Base-by-base conservation (phyloP, 768 basidiomycete species). In the Tricholoma furcatifolium region DNA sequence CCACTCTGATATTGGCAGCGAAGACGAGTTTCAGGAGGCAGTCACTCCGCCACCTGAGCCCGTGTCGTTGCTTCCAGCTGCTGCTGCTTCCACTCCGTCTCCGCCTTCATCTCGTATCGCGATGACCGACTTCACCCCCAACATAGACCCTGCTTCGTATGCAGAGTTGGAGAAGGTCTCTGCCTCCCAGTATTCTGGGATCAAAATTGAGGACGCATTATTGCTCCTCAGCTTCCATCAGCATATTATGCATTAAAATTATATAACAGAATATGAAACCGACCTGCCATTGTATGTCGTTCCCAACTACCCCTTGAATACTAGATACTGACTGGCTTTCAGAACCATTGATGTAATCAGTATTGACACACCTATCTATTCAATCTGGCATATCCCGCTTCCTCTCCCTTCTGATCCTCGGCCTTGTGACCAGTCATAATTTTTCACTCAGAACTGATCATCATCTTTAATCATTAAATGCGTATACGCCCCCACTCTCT, bases 191-290 rank as follows among this genome's bases (percentile, higher is more conserved):
- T 78, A 75, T 53, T 70, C 74, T 47, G 83, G 83, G 43, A 81
- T 87, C 55, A 82, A 76, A 62, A 74, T 88, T 47, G 88, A 90
- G 67, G 88, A 91, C 60, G 88, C 88, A 4, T 69, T 88, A 30
- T 68, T 91, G 36, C 73, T 91, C 47, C 75, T 91, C 57, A 83
- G 82, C 65, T 91, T 91, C 73, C 84, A 87, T 62, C 81, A 85
- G 42, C 82, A 84, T 59, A 74, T 76, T 57, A 78, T 81, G 58
- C 83, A 79, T 55, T 83, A 71, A 74, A 54, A 50, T 36, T 15
- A 39, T 6, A 40, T 1, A 32, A 43, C 54, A 43, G 42, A 53
- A 39, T 46, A 49, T 34, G 35, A 49, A 56, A 52, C 17, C 31
- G 41, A 41, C 36, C 51, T 48, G 15, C 40, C 51, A 27, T 51